phyloP scores from a whole-genome alignment of 2,329 filamentous ascomycete species.

The Trichocomaceae sp. region DNA sequence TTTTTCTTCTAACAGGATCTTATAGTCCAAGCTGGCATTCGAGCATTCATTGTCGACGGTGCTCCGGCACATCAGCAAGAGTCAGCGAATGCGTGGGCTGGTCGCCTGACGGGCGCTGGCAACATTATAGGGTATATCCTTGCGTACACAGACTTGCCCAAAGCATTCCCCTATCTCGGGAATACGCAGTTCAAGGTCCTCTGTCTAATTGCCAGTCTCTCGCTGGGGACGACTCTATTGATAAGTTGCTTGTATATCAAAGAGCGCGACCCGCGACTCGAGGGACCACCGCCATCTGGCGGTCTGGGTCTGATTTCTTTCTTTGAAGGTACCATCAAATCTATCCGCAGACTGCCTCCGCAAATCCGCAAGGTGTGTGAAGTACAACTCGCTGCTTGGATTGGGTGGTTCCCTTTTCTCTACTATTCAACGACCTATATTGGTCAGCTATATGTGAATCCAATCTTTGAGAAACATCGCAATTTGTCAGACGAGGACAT shows the following conservation, averaged over 20 bases:
- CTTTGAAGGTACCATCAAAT: constrained; percentile 69
- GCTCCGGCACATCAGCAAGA: constrained; percentile 91
- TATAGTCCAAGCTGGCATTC: constrained; percentile 77
- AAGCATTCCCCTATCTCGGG: constrained; percentile 70
- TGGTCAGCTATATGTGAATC: constrained; percentile 85
- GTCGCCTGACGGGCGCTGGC: constrained; percentile 74
- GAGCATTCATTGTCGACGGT: constrained; percentile 90
- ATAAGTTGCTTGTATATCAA: constrained; percentile 63
- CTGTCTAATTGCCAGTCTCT: constrained; percentile 73
- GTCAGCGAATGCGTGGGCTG: constrained; percentile 88
- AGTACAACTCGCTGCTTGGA: constrained; percentile 81
- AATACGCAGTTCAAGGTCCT: constrained; percentile 89
- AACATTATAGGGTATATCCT: constrained; percentile 88
- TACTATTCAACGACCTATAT: constrained; percentile 95
- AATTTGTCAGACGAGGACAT: constrained; percentile 70
- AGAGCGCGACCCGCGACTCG: constrained; percentile 73
- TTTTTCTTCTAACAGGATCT: constrained; percentile 3
- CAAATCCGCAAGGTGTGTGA: constrained; percentile 77
- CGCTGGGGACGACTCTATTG: constrained; percentile 61
- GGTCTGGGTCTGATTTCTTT: constrained; percentile 66
- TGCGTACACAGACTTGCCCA: constrained; percentile 73
- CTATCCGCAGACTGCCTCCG: constrained; percentile 69
- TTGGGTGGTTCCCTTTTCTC: constrained; percentile 91
- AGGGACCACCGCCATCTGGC: constrained; percentile 55
- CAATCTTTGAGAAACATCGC: constrained; percentile 68